phyloP scores from a whole-genome alignment of 768 basidiomycete species.

The Lactarius trivialis region DNA sequence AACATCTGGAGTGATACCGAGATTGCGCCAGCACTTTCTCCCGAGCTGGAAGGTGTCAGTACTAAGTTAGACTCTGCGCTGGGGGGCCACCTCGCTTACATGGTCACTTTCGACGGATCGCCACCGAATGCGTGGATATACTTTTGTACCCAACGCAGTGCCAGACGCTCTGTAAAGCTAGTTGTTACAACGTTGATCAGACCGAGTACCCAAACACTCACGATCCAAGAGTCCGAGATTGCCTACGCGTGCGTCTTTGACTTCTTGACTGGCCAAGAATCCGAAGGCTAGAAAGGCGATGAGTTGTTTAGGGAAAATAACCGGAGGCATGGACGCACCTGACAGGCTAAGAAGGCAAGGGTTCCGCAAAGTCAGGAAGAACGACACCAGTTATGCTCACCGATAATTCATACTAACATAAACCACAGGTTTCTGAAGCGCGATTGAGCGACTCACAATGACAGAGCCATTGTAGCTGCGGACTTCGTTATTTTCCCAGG shows the following conservation, averaged over 20 bases:
- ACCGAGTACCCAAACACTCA: conserved; percentile 28
- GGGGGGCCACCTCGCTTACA: conserved; percentile 33
- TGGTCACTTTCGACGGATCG: conserved; percentile 51
- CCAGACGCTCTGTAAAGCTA: conserved; percentile 41
- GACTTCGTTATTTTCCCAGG: background rate
- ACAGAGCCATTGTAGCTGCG: conserved; percentile 1
- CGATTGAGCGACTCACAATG: conserved; percentile 24
- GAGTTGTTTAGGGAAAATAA: no score
- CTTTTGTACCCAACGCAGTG: conserved; percentile 58
- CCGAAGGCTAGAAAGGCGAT: conserved; percentile 35
- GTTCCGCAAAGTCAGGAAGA: background rate
- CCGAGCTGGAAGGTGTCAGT: conserved; percentile 32
- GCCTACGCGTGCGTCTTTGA: conserved; percentile 44
- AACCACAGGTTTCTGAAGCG: conserved; percentile 23
- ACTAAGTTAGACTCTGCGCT: background rate
- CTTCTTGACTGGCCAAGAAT: conserved; percentile 46
- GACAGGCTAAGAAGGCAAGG: background rate
- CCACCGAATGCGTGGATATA: conserved; percentile 61
- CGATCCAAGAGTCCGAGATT: conserved; percentile 63
- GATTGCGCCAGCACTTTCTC: conserved; percentile 49
- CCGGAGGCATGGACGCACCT: background rate
- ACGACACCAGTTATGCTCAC: background rate
- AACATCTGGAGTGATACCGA: conserved; percentile 39
- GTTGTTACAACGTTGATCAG: background rate
- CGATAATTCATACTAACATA: conserved; percentile 28